Conservation (phyloP, 345 rosid genomes). For the Hypericum androsaemum region DNA sequence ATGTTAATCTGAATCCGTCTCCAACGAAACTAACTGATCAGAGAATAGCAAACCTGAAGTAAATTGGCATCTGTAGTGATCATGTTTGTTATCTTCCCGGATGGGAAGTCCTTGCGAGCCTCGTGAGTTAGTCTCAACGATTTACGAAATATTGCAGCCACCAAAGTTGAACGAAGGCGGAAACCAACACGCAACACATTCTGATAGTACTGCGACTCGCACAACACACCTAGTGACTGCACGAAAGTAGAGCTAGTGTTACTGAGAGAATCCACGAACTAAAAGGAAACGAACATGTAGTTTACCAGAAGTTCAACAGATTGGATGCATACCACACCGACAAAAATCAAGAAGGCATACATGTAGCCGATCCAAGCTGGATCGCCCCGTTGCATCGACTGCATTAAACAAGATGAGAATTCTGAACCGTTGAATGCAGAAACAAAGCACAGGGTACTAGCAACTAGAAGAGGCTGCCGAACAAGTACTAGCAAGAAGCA, state of each 20-base stretch:
- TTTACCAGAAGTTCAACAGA: neutral
- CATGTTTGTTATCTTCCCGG: conserved; percentile 28
- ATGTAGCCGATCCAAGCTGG: conserved; percentile 25
- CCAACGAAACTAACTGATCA: too few species aligned
- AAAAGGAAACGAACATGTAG: conserved; percentile 1
- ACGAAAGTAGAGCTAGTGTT: conserved; percentile 10
- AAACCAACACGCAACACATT: conserved; percentile 28
- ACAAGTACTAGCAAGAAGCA: neutral
- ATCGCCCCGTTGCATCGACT: conserved; percentile 21
- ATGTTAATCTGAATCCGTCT: too few species aligned
- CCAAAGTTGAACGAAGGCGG: conserved; percentile 24
- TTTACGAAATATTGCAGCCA: conserved; percentile 29
- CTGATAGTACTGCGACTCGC: conserved; percentile 26
- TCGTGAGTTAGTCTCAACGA: conserved; percentile 24
- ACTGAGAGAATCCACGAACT: conserved; percentile 7
- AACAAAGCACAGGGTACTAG: too few species aligned
- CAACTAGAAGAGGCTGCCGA: too few species aligned
- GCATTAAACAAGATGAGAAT: conserved; percentile 4
- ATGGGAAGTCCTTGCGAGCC: conserved; percentile 17
- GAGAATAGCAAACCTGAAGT: conserved; percentile 17
- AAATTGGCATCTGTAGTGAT: conserved; percentile 28
- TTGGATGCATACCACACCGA: conserved; percentile 20
- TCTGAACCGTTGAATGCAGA: too few species aligned
- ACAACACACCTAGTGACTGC: conserved; percentile 40
- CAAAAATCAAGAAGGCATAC: conserved; percentile 23